Conservation (phyloP, 2,329 filamentous ascomycete genomes). For the Endothia cerciana region DNA sequence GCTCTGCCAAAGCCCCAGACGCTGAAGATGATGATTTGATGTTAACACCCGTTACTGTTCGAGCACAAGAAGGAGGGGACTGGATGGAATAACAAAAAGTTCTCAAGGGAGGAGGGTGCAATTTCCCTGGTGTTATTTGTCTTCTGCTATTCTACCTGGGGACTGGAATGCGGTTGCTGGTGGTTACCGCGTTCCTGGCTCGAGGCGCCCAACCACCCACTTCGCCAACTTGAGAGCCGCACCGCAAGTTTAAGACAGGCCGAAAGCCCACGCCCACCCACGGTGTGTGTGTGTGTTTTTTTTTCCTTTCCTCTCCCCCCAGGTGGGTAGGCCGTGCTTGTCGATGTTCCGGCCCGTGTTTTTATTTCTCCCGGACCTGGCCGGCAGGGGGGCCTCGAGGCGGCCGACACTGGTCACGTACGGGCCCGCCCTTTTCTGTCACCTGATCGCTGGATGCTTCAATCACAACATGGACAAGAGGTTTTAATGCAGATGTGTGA, state of each 20-base stretch:
- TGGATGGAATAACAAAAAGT: background rate
- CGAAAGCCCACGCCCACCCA: too few species aligned
- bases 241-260: background rate
- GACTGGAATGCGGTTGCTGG: conserved; percentile 28
- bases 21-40: too few species aligned
- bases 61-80: background rate
- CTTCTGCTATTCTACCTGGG: background rate
- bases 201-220: conserved; percentile 13
- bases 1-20: background rate
- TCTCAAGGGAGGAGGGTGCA: conserved; percentile 2
- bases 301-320: too few species aligned
- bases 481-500: background rate
- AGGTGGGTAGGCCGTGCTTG: conserved; percentile 5
- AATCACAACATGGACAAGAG: background rate
- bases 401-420: background rate
- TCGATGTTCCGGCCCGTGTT: background rate
- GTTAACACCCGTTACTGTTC: too few species aligned
- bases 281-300: too few species aligned
- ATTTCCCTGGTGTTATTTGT: conserved; percentile 13
- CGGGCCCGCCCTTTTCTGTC: background rate
- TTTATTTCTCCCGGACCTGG: background rate
- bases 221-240: background rate
- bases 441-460: background rate
- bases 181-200: conserved; percentile 24
- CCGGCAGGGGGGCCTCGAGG: background rate